Evolutionary conservation across 176 grass and related monocot genomes (phyloP).

Genomic region (Melocanna baccifera): DNA sequence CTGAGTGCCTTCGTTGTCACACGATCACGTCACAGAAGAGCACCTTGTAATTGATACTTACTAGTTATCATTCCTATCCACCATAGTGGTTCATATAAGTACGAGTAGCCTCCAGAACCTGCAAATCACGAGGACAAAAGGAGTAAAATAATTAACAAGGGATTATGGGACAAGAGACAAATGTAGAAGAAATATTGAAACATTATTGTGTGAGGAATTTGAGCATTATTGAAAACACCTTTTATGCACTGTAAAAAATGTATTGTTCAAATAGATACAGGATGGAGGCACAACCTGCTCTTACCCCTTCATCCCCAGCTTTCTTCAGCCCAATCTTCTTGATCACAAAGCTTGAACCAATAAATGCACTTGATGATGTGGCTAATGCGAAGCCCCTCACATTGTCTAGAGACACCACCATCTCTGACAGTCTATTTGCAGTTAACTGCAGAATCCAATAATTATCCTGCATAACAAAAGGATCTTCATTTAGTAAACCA

Average conservation of each 20-base stretch:
- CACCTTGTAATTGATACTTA: constrained; percentile 46
- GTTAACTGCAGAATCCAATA: not conserved
- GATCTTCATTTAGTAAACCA: not conserved
- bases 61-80: constrained; percentile 89
- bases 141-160: not conserved
- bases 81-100: constrained; percentile 78
- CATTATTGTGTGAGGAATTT: not conserved
- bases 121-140: not conserved
- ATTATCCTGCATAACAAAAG: not conserved
- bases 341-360: constrained; percentile 90
- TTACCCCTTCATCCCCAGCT: constrained; percentile 56
- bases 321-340: constrained; percentile 87
- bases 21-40: not conserved
- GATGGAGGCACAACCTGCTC: constrained; percentile 64
- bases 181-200: not conserved
- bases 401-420: constrained; percentile 68
- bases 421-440: constrained; percentile 18
- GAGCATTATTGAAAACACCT: not conserved
- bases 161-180: not conserved
- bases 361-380: constrained; percentile 78
- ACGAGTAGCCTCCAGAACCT: constrained; percentile 81
- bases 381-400: constrained; percentile 65
- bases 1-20: not conserved
- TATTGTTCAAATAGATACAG: constrained; percentile 8
- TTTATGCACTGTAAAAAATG: not conserved